Conservation (phyloP, 2,329 filamentous ascomycete genomes). For the Fusarium brachygibbosum region DNA sequence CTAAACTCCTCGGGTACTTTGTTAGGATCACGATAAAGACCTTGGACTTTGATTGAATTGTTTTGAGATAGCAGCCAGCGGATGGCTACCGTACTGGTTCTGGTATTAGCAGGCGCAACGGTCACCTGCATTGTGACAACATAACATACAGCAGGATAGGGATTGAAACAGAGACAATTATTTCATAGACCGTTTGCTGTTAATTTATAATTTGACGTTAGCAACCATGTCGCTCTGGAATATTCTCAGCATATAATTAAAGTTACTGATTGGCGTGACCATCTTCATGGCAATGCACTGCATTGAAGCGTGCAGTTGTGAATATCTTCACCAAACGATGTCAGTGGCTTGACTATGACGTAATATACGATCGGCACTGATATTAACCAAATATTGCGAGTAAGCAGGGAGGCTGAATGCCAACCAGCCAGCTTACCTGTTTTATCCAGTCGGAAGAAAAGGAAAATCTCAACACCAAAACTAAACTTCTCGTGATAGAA, state of each 20-base stretch:
- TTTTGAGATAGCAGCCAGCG: conserved; percentile 44
- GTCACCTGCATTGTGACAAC: too few relatives aligned
- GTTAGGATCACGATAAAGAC: conserved; percentile 50
- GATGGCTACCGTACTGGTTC: conserved; percentile 51
- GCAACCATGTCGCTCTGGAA: too few relatives aligned
- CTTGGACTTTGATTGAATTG: conserved; percentile 36
- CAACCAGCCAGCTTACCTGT: neutral
- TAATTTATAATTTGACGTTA: too few relatives aligned
- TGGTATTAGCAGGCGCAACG: conserved; percentile 38
- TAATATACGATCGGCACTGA: neutral
- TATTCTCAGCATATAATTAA: neutral
- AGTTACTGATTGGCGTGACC: too few relatives aligned
- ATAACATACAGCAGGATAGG: too few relatives aligned
- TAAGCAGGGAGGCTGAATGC: neutral
- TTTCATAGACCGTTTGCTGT: too few relatives aligned
- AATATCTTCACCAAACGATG: conserved; percentile 2
- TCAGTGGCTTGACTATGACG: conserved; percentile 12
- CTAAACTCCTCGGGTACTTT: conserved; percentile 41
- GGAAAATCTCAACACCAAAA: conserved; percentile 20
- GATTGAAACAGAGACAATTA: too few relatives aligned
- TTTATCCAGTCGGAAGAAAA: conserved; percentile 1
- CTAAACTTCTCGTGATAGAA: neutral
- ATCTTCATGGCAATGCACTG: too few relatives aligned
- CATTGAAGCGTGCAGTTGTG: neutral
- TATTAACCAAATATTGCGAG: neutral